These are phyloP conservation scores for Solanum pimpinellifolium DNA, from an alignment of 257 asterid genomes.

Conservation along the genomic window DNA sequence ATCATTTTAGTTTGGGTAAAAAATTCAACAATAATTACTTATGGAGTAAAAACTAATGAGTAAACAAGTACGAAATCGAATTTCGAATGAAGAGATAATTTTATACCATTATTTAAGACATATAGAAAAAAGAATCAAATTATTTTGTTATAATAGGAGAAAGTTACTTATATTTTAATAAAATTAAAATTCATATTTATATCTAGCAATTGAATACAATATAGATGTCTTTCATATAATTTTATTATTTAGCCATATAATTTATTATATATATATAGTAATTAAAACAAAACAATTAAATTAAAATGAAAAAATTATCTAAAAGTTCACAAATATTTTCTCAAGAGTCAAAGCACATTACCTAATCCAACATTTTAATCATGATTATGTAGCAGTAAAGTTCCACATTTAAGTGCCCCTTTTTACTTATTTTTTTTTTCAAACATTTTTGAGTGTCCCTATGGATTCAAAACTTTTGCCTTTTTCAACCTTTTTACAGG, in stretches of 20 bases:
- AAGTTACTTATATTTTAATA: no score
- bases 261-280: no score
- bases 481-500: neutral
- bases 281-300: no score
- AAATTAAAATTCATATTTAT: neutral
- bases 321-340: no score
- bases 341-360: neutral
- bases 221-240: no score
- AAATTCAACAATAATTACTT: neutral
- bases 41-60: no score
- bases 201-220: neutral
- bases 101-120: neutral
- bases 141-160: rapidly evolving
- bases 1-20: neutral
- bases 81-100: no score
- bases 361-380: neutral
- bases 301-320: no score
- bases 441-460: neutral
- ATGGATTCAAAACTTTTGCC: no score
- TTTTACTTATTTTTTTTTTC: neutral
- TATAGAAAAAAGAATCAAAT: no score
- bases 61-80: neutral
- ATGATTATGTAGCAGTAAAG: neutral
- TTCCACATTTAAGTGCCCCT: neutral
- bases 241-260: no score